Conservation (phyloP, 2,329 filamentous ascomycete species). For the Metarhizium album region DNA sequence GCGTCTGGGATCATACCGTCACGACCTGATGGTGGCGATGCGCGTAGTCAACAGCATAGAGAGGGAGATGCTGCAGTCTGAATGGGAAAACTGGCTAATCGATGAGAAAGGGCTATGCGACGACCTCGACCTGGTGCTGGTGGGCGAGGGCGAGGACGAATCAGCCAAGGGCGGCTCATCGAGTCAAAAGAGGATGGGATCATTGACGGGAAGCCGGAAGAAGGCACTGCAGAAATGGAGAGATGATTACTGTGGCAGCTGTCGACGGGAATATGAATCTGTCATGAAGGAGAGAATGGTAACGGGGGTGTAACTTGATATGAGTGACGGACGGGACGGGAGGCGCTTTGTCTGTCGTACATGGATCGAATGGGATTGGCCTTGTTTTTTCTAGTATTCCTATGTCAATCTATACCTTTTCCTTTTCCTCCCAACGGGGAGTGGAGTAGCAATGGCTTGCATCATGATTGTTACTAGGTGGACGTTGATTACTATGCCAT, state of each 20-base stretch:
- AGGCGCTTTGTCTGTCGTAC: too few relatives aligned
- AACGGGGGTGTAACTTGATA: slow-evolving; percentile 10
- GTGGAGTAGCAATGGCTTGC: too few relatives aligned
- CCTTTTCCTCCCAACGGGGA: too few relatives aligned
- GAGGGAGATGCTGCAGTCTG: slow-evolving; percentile 70
- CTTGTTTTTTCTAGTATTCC: too few relatives aligned
- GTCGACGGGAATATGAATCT: slow-evolving; percentile 31
- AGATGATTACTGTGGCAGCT: slow-evolving; percentile 45
- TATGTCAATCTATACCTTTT: too few relatives aligned
- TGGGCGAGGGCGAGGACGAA: slow-evolving; percentile 13
- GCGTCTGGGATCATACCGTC: slow-evolving; percentile 70
- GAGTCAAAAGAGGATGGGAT: slow-evolving; percentile 22
- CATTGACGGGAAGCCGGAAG: slow-evolving; percentile 19
- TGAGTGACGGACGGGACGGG: background rate
- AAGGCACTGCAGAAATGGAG: slow-evolving; percentile 37
- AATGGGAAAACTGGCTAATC: slow-evolving; percentile 88
- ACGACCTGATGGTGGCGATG: slow-evolving; percentile 85
- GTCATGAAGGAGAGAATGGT: slow-evolving; percentile 21
- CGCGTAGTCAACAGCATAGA: slow-evolving; percentile 84
- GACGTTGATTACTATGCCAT: too few relatives aligned
- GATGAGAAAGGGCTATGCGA: slow-evolving; percentile 71
- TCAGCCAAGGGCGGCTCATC: slow-evolving; percentile 12
- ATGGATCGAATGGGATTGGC: too few relatives aligned
- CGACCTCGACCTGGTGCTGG: slow-evolving; percentile 40
- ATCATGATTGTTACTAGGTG: too few relatives aligned